Evolutionary conservation across 768 basidiomycete species (phyloP).

Genomic region (Psilocybe cyanescens): DNA sequence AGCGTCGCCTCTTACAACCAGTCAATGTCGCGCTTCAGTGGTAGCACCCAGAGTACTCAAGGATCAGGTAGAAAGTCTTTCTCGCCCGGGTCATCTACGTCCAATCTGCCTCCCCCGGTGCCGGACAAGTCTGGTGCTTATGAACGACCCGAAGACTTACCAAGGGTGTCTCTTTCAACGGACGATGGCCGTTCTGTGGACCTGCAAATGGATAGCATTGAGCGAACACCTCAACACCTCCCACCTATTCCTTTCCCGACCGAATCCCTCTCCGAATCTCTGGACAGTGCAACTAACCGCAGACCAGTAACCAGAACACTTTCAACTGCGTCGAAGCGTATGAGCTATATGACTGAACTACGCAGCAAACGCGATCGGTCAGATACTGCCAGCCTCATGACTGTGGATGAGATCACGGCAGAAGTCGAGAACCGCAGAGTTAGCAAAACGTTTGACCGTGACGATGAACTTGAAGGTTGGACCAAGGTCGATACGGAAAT

Average conservation of each 20-base stretch:
- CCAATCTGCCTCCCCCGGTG: conserved; percentile 47
- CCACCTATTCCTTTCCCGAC: conserved; percentile 81
- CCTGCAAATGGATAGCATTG: conserved; percentile 49
- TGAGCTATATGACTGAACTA: conserved; percentile 83
- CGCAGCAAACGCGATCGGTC: conserved; percentile 82
- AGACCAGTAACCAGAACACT: conserved; percentile 46
- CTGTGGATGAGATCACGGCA: conserved; percentile 97
- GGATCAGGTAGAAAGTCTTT: conserved; percentile 48
- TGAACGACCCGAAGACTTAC: conserved; percentile 50
- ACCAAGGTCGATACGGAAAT: conserved; percentile 65
- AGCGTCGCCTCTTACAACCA: conserved; percentile 56
- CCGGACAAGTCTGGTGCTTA: conserved; percentile 35
- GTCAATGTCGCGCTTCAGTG: conserved; percentile 63
- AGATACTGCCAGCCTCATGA: conserved; percentile 90
- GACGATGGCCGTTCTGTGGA: conserved; percentile 72
- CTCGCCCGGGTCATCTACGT: conserved; percentile 49
- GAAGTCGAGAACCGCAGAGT: conserved; percentile 81
- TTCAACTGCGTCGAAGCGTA: conserved; percentile 62
- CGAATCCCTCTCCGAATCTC: conserved; percentile 81
- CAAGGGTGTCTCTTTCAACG: conserved; percentile 75
- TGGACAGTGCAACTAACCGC: conserved; percentile 57
- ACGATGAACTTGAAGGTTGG: conserved; percentile 65
- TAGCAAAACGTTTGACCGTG: conserved; percentile 47
- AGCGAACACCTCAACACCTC: conserved; percentile 57
- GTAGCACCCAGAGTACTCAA: conserved; percentile 61